Evolutionary conservation across 495 filamentous ascomycete genomes (phyloP).

Genomic region (Aspergillus funiculosus): DNA sequence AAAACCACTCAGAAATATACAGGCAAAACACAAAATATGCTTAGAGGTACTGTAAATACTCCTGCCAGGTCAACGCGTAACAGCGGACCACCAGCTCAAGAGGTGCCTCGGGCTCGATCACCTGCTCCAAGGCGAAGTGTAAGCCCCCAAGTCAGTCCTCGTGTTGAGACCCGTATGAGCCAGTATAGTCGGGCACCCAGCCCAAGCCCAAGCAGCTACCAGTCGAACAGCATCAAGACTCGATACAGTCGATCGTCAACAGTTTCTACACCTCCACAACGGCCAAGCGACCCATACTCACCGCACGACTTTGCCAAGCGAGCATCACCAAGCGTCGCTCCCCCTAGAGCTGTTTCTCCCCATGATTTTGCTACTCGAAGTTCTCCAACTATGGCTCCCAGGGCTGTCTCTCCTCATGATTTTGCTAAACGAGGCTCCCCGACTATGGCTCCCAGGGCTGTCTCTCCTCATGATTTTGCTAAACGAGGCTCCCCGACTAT

Average conservation of each 20-base stretch:
- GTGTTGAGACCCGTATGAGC: slow-evolving; percentile 36
- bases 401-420: slow-evolving; percentile 4
- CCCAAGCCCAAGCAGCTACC: slow-evolving; percentile 33
- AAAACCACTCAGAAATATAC: slow-evolving; percentile 83
- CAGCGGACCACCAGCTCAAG: slow-evolving; percentile 29
- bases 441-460: not conserved
- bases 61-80: slow-evolving; percentile 27
- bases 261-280: slow-evolving; percentile 37
- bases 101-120: slow-evolving; percentile 42
- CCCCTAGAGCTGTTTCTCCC: slow-evolving; percentile 6
- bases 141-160: slow-evolving; percentile 43
- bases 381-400: not conserved
- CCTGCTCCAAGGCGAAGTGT: slow-evolving; percentile 52
- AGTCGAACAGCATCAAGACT: slow-evolving; percentile 38
- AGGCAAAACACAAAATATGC: slow-evolving; percentile 75
- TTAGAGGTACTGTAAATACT: slow-evolving; percentile 45
- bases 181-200: slow-evolving; percentile 35
- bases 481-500: slow-evolving; percentile 1
- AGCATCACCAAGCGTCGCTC: slow-evolving; percentile 13
- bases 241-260: slow-evolving; percentile 39
- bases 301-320: slow-evolving; percentile 47
- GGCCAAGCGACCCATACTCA: slow-evolving; percentile 51
- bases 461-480: slow-evolving; percentile 3
- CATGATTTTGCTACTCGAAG: slow-evolving; percentile 1
- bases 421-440: slow-evolving; percentile 4